Evolutionary conservation across 139 green algal species (phyloP).

Genomic region (Pseudopediastrum boryanum): DNA sequence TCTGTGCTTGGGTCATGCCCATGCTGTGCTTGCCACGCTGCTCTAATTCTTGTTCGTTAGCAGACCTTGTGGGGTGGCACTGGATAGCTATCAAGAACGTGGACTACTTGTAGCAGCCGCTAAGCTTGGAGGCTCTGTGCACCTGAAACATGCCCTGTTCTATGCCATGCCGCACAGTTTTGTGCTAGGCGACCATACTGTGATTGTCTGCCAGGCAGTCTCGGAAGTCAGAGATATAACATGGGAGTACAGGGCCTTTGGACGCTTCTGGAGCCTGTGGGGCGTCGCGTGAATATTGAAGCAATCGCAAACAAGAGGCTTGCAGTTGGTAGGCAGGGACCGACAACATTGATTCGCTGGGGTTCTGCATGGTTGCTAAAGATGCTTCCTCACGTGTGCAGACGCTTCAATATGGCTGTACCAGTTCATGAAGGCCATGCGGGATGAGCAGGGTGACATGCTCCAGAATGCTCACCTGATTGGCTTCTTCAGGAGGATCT

Average conservation of each 20-base stretch:
- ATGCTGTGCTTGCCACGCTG: too few species aligned
- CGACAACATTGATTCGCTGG: not conserved
- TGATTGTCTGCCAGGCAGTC: too few species aligned
- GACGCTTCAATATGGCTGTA: conserved; percentile 97
- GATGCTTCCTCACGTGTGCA: conserved; percentile 43
- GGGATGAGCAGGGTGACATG: conserved; percentile 90
- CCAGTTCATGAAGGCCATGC: conserved; percentile 97
- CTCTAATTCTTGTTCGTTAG: too few species aligned
- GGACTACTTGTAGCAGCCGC: too few species aligned
- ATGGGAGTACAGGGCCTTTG: conserved; percentile 70
- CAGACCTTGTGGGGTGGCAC: too few species aligned
- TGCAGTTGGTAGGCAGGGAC: conserved; percentile 70
- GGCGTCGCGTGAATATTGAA: conserved; percentile 84
- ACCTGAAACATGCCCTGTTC: too few species aligned
- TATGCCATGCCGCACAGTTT: too few species aligned
- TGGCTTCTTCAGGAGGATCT: conserved; percentile 97
- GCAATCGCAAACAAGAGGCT: conserved; percentile 83
- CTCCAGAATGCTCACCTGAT: conserved; percentile 93
- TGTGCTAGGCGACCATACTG: too few species aligned
- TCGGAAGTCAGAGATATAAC: too few species aligned
- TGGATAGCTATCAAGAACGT: too few species aligned
- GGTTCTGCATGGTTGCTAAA: not conserved
- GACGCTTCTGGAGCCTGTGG: conserved; percentile 88
- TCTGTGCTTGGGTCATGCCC: too few species aligned
- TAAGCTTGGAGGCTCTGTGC: too few species aligned